Evolutionary conservation across 106 monocot genomes (phyloP).

Genomic region (Allium sativum): DNA sequence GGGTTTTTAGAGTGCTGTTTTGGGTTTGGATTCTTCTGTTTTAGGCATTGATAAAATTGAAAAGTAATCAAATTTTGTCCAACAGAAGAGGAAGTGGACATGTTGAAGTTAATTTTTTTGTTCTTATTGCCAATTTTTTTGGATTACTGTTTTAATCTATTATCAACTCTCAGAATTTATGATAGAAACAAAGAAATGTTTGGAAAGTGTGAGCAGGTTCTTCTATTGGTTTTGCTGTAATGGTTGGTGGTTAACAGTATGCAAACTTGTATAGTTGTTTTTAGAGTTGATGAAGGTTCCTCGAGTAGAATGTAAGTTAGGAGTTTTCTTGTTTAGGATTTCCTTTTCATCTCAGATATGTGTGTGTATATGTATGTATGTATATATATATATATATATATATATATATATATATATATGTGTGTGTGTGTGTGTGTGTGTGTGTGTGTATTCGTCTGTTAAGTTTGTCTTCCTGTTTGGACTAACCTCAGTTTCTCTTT

Average conservation of each 20-base stretch:
- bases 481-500: too few species aligned
- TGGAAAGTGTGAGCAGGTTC: slow-evolving; percentile 96
- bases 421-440: too few species aligned
- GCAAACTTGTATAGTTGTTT: slow-evolving; percentile 60
- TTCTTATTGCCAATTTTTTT: background rate
- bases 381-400: too few species aligned
- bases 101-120: slow-evolving; percentile 68
- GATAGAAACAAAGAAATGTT: slow-evolving; percentile 73
- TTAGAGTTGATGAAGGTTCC: slow-evolving; percentile 97
- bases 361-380: too few species aligned
- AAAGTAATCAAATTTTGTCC: slow-evolving; percentile 99
- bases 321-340: slow-evolving; percentile 90
- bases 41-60: slow-evolving; percentile 97
- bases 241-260: slow-evolving; percentile 6
- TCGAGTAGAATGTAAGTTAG: slow-evolving; percentile 86
- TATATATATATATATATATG: too few species aligned
- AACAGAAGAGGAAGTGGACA: slow-evolving; percentile 96
- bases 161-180: slow-evolving; percentile 49
- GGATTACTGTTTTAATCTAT: background rate
- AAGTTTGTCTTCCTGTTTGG: too few species aligned
- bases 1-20: slow-evolving; percentile 61
- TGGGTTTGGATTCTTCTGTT: slow-evolving; percentile 61
- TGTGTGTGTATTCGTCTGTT: too few species aligned
- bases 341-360: slow-evolving; percentile 83
- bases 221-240: background rate